These are phyloP conservation scores for Aspergillus nidulans DNA, from an alignment of 495 filamentous ascomycete genomes.

Conservation along the genomic window DNA sequence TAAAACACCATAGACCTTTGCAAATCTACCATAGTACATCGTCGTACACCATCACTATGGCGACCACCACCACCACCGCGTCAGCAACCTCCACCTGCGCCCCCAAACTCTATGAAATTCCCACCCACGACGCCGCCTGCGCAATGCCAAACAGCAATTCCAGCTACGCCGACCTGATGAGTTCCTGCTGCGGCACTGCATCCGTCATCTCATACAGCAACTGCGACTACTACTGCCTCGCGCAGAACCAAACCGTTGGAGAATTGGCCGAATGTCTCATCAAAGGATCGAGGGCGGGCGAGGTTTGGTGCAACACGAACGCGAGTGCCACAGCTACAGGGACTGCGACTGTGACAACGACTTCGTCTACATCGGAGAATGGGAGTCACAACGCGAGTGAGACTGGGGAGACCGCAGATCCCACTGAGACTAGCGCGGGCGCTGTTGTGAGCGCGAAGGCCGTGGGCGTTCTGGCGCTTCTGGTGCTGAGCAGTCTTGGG, in stretches of 20 bases:
- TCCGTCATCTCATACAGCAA: constrained; percentile 36
- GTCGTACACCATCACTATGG: background rate
- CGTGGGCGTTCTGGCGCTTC: no score
- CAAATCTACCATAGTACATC: no score
- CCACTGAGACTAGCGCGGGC: no score
- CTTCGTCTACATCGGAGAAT: no score
- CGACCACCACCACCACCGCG: constrained; percentile 23
- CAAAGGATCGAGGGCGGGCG: constrained; percentile 25
- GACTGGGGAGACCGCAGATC: background rate
- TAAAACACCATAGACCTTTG: no score
- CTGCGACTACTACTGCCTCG: constrained; percentile 43
- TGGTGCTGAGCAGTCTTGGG: no score
- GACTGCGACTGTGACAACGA: constrained; percentile 12
- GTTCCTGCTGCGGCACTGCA: constrained; percentile 33
- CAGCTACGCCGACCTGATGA: constrained; percentile 34
- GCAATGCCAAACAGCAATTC: constrained; percentile 23
- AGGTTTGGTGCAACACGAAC: constrained; percentile 36
- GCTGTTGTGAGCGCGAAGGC: no score
- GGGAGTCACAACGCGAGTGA: background rate
- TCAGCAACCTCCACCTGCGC: constrained; percentile 25
- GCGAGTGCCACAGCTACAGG: constrained; percentile 36
- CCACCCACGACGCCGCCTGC: constrained; percentile 35
- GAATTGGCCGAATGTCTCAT: constrained; percentile 33
- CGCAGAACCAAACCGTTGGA: constrained; percentile 31
- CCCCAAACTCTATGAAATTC: constrained; percentile 31